phyloP scores from a whole-genome alignment of 169 alveolate genomes.

The Plasmodium billcollinsi region DNA sequence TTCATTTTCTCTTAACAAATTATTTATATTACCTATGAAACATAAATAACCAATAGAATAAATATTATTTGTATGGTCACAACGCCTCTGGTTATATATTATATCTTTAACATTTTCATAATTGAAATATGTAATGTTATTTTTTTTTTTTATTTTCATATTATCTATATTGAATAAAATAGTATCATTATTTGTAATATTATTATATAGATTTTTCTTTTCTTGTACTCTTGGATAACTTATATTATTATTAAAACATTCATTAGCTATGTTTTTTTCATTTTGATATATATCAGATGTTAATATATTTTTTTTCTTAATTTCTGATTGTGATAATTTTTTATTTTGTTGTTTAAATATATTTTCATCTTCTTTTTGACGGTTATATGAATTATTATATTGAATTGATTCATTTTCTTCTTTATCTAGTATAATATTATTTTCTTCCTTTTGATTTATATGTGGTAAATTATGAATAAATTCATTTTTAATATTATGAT shows the following conservation, averaged over 20 bases:
- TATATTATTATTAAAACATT: not conserved
- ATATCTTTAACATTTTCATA: conserved; percentile 43
- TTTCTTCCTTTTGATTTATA: not conserved
- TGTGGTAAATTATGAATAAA: not conserved
- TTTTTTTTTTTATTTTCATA: conserved; percentile 7
- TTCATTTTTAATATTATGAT: not conserved
- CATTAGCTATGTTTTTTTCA: not conserved
- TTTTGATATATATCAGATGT: not conserved
- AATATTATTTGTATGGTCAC: conserved; percentile 13
- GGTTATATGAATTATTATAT: not conserved
- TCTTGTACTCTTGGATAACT: not conserved
- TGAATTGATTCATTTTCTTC: not conserved
- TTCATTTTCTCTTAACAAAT: conserved; percentile 59
- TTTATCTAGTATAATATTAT: not conserved
- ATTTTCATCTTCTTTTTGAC: not conserved
- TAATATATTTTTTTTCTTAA: not conserved
- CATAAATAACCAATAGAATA: conserved; percentile 20
- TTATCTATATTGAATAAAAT: conserved; percentile 13
- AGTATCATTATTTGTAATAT: conserved; percentile 9
- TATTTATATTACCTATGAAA: conserved; percentile 47
- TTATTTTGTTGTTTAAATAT: not conserved
- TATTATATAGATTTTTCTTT: conserved; percentile 27
- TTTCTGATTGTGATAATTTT: not conserved
- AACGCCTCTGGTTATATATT: conserved; percentile 1
- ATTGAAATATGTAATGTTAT: conserved; percentile 40